A percentile compares a stretch with the other conserved stretches of the same genome.
Evolutionary conservation across 768 basidiomycete species (phyloP).

Genomic region (Solioccasus polychromus): DNA sequence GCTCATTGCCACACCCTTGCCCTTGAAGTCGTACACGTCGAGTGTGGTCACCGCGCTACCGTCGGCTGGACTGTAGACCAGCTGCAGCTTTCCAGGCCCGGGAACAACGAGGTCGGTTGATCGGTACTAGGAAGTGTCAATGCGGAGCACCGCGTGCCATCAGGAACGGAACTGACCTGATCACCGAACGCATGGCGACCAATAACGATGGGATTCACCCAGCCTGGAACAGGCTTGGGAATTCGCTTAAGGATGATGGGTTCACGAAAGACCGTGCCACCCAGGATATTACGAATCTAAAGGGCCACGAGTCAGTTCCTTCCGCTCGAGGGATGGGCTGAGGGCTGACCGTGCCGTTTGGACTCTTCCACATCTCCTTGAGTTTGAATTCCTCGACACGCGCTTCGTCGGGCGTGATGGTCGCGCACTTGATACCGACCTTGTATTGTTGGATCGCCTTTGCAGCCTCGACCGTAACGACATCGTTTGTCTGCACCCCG

Average conservation of each 20-base stretch:
- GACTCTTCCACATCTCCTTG: constrained; percentile 98
- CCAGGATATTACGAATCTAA: constrained; percentile 95
- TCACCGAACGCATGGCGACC: constrained; percentile 98
- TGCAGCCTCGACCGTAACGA: constrained; percentile 90
- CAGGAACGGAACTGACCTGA: constrained; percentile 49
- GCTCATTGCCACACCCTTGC: constrained; percentile 86
- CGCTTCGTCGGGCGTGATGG: constrained; percentile 97
- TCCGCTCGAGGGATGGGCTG: not conserved
- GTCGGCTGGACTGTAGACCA: constrained; percentile 82
- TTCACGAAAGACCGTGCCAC: constrained; percentile 98
- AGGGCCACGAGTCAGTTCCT: not conserved
- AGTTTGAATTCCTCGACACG: constrained; percentile 96
- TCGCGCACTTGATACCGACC: constrained; percentile 99
- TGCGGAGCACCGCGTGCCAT: constrained; percentile 1
- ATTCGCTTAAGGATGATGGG: constrained; percentile 91
- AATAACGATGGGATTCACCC: constrained; percentile 95
- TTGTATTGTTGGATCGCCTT: constrained; percentile 92
- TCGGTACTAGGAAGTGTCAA: constrained; percentile 61
- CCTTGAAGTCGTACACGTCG: constrained; percentile 93
- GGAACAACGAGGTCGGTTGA: constrained; percentile 91
- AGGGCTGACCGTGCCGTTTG: constrained; percentile 81
- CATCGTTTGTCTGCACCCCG: constrained; percentile 76
- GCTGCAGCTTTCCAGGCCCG: constrained; percentile 90
- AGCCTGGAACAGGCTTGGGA: constrained; percentile 93
- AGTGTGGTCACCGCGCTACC: constrained; percentile 66